Conservation (phyloP, 192 early-diverging fungal genomes). For the Coemansia sp. region DNA sequence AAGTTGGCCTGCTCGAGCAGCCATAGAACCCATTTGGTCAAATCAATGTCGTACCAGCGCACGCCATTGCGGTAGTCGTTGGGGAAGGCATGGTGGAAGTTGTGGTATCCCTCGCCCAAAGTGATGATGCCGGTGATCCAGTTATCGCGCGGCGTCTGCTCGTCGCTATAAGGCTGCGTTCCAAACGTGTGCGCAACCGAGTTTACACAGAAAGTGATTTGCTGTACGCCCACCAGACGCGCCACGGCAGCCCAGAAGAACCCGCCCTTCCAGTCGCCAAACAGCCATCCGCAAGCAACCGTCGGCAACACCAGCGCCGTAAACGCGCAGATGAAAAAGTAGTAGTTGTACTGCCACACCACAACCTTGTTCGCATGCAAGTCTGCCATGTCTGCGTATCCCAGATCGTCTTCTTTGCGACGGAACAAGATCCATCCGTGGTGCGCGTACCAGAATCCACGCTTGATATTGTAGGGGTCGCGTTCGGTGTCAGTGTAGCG, state of each 20-base stretch:
- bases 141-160: conserved; percentile 81
- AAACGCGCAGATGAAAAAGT: conserved; percentile 65
- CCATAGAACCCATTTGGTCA: conserved; percentile 79
- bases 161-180: conserved; percentile 75
- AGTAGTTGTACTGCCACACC: conserved; percentile 72
- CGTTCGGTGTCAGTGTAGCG: conserved; percentile 82
- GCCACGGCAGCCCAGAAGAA: conserved; percentile 70
- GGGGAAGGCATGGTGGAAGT: conserved; percentile 86
- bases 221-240: conserved; percentile 74
- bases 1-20: conserved; percentile 56
- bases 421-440: conserved; percentile 81
- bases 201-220: conserved; percentile 84
- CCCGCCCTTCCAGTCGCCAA: conserved; percentile 75
- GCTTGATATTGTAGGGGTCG: conserved; percentile 80
- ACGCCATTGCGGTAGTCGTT: conserved; percentile 84
- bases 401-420: conserved; percentile 65
- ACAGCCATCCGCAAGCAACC: conserved; percentile 73
- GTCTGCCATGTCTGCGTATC: conserved; percentile 79
- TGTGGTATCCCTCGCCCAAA: conserved; percentile 80
- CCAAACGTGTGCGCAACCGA: conserved; percentile 76
- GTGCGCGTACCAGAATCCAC: conserved; percentile 79
- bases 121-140: conserved; percentile 76
- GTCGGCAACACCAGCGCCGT: conserved; percentile 81
- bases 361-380: conserved; percentile 71
- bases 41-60: conserved; percentile 69